Evolutionary conservation across 2,329 filamentous ascomycete species (phyloP), one percentile per base, ranked within the genome.

Genomic region (Colletotrichum echinochloae): DNA sequence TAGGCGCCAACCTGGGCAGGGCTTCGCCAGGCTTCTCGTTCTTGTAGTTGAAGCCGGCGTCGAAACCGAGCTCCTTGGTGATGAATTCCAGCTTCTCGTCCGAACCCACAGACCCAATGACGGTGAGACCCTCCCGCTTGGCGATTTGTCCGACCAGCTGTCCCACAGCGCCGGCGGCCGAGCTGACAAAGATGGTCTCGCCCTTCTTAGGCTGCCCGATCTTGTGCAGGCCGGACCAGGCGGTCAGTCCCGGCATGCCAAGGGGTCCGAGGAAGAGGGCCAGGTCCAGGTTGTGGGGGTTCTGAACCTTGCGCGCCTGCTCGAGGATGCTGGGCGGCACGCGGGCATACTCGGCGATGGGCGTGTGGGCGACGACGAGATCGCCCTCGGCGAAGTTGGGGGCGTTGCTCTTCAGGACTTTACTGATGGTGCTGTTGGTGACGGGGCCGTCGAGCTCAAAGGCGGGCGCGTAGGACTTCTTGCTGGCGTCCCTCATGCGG

Each of bases 71-170:
- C 74, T 86, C 83, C 66, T 84, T 81, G n/a, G n/a, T n/a, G 59
- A 88, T 80, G 78, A 90, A 96, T 20, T 92, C 88, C 28, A 94
- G 84, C 84, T 97, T 97, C 77, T 92, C 90, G 76, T 95, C 91
- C 16, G 89, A 89, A 2, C 94, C 94, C 6, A 94, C 93, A 60
- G 90, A 93, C n/a, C 94, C 94, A 72, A 97, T 91, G 44, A 96
- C 94, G 51, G 82, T 90, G 65, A 96, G 81, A 1, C 94, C 94
- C 80, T 95, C 90, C 70, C 90, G 89, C 87, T 95, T 95, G 72
- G 93, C 93, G 52, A 97, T 82, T 81, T 96, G 94, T 4, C 94
- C 94, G n/a, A 96, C 94, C 8, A 96, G 79, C 80, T 95, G 92
- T 2, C 94, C 94, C 1, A 97, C 94, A 0, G 93, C 93, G 46